Evolutionary conservation across 257 asterid genomes (phyloP), one percentile per base, ranked within the genome.

Genomic region (Petrea volubilis): DNA sequence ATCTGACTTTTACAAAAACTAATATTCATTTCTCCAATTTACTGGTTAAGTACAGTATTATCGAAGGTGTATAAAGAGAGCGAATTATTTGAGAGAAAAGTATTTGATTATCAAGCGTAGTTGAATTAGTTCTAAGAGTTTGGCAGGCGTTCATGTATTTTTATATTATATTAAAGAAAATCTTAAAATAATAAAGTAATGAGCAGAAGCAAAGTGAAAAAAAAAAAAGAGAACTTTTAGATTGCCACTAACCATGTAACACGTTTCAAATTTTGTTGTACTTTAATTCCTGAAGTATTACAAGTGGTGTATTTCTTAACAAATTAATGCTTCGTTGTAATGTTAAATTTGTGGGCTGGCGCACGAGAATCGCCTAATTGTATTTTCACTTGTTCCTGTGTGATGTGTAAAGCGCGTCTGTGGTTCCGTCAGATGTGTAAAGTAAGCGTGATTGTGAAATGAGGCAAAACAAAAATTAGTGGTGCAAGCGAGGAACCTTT

Each of bases 361-460:
- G 33, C 69, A 34, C 61, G 74, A 60, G 31, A 74, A 61, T 6
- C 63, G n/a, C 65, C 77, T 33, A 76, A 74, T 36, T 60, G 68
- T 20, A 56, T n/a, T 62, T 46, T 40, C 75, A 47, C 27, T 73
- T n/a, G n/a, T n/a, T n/a, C n/a, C n/a, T n/a, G n/a, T n/a, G n/a
- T n/a, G n/a, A n/a, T n/a, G n/a, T n/a, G n/a, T n/a, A n/a, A n/a
- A n/a, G n/a, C n/a, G n/a, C n/a, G n/a, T n/a, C n/a, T n/a, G n/a
- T 43, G 72, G 9, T 72, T 64, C 27, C 20, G 50, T 75, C 44
- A 65, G 82, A 81, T 52, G 87, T 81, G 87, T 77, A 83, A 77
- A 73, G 81, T 51, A 34, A 18, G 34, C 65, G 64, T 66, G 70
- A 52, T 60, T 49, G 43, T 77, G 72, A 63, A 60, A 57, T 56